These are phyloP conservation scores for Tarenaya hassleriana DNA, from an alignment of 345 rosid genomes.

Conservation along the genomic window DNA sequence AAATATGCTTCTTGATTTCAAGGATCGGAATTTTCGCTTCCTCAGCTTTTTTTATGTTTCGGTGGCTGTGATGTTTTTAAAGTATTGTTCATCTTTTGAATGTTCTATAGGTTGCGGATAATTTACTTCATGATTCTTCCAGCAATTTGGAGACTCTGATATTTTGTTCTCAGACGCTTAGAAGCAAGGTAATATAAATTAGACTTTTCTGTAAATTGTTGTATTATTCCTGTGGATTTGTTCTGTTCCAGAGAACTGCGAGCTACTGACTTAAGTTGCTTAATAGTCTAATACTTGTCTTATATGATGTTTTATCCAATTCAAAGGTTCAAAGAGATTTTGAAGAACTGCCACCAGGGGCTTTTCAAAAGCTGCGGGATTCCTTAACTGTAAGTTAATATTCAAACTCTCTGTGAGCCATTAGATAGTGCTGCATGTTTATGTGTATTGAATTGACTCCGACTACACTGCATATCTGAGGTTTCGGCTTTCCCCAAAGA, in stretches of 20 bases:
- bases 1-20: too few relatives aligned
- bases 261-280: slow-evolving; percentile 12
- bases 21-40: background rate
- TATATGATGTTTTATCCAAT: slow-evolving; percentile 18
- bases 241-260: slow-evolving; percentile 4
- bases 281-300: background rate
- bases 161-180: slow-evolving; percentile 98
- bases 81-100: slow-evolving; percentile 6
- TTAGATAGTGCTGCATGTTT: slow-evolving; percentile 11
- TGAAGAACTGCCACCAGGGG: slow-evolving; percentile 95
- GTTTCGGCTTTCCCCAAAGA: background rate
- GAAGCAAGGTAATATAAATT: slow-evolving; percentile 80
- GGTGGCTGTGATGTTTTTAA: background rate
- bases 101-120: slow-evolving; percentile 81
- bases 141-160: slow-evolving; percentile 96
- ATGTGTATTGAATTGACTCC: slow-evolving; percentile 5
- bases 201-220: slow-evolving; percentile 9
- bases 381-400: slow-evolving; percentile 68
- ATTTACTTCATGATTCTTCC: slow-evolving; percentile 90
- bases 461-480: background rate
- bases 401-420: background rate
- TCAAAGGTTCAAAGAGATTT: slow-evolving; percentile 91
- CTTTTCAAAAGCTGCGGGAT: slow-evolving; percentile 68
- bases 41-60: background rate
- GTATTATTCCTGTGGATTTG: background rate